Conservation (phyloP, 2,329 filamentous ascomycete species). For the Aspergillus piperis region DNA sequence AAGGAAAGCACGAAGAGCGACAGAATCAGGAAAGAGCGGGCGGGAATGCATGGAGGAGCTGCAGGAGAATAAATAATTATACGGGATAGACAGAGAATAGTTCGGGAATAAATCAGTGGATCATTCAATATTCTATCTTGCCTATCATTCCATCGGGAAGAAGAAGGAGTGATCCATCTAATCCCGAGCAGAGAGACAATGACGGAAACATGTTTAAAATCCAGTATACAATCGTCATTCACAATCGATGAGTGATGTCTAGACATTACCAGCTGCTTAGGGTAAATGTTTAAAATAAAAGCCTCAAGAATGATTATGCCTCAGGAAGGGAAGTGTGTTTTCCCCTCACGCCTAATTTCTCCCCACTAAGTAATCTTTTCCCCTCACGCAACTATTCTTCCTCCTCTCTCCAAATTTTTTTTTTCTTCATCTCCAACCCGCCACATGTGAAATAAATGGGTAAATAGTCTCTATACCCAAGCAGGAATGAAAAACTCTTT, state of each 20-base stretch:
- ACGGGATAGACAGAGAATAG: no score
- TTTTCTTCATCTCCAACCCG: not conserved
- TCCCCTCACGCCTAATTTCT: slow-evolving; percentile 18
- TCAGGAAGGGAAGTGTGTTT: not conserved
- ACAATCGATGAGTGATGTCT: not conserved
- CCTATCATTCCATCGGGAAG: not conserved
- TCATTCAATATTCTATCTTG: not conserved
- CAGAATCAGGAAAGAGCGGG: not conserved
- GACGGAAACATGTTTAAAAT: not conserved
- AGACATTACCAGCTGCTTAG: not conserved
- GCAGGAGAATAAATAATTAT: not conserved
- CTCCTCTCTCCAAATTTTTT: slow-evolving; percentile 3
- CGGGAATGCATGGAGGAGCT: not conserved
- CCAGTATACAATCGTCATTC: no score
- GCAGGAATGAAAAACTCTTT: not conserved
- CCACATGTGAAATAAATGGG: not conserved
- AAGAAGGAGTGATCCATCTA: not conserved
- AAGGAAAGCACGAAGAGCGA: not conserved
- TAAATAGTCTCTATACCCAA: not conserved
- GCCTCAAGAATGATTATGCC: no score
- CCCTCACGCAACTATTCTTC: slow-evolving; percentile 13
- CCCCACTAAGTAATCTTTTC: slow-evolving; percentile 18
- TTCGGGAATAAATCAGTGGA: not conserved
- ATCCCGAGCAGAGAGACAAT: not conserved
- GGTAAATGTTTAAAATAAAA: not conserved